Base-by-base conservation (phyloP, 108 stramenopile genomes). In the Nitzschia putrida region DNA sequence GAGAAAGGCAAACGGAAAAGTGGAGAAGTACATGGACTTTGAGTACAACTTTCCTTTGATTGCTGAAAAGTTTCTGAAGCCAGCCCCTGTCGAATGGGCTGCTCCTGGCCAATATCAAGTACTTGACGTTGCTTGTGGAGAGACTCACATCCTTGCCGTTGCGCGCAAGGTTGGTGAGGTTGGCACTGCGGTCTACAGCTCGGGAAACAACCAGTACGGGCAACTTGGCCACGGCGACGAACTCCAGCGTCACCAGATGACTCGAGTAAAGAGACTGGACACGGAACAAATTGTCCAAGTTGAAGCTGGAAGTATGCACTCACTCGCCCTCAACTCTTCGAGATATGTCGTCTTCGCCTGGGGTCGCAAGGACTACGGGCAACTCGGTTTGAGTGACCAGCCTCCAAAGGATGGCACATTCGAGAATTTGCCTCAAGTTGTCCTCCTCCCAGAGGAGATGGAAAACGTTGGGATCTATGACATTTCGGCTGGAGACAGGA, bases 151-250 rank as follows among this genome's bases (percentile, higher is more conserved):
- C 10, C 53, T 99, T 38, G 92, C 91, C 8, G 80, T 93, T 16
- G 80, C 89, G 20, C 77, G 81, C 18, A 81, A 81, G 23, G 66
- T 43, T 14, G 70, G 61, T 18, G 61, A 61, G 1, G 53, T 71
- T 0, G 43, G 60, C 16, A 61, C 76, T 10, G 23, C 34, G 40
- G 83, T 97, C 10, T 96, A 84, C 69, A 69, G 84, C 9, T 73
- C 81, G 60, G 98, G 98, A 13, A 64, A 92, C 61, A 97, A 95
- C 76, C 68, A 88, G 18, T 96, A 94, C 76, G 98, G 97, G 3
- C 96, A 98, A 79, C 76, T 98, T 29, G 97, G 95, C 5, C 72
- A 83, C 34, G 94, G 93, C 4, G 91, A 94, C 56, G 25, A 26
- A 37, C 41, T 53, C 10, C 63, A 64, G 29, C 45, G 78, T 56